Evolutionary conservation across 345 rosid genomes (phyloP).

Genomic region (Physaria fendleri): DNA sequence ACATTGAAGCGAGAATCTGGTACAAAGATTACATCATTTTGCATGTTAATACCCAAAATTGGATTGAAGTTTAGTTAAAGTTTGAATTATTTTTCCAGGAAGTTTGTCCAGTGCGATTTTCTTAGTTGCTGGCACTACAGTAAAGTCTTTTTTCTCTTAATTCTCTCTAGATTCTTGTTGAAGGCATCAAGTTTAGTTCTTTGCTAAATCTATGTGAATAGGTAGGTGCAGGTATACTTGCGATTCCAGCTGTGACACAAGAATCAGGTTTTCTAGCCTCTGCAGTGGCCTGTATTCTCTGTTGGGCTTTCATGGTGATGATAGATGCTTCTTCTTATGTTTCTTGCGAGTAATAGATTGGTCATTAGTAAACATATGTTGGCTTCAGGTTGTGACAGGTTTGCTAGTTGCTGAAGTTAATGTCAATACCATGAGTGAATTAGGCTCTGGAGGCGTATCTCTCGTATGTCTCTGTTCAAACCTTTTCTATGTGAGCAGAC

Average conservation of each 20-base stretch:
- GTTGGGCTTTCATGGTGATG: slow-evolving; percentile 80
- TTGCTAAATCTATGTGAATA: slow-evolving; percentile 11
- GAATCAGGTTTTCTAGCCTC: slow-evolving; percentile 87
- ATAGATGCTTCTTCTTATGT: background rate
- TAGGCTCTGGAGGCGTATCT: slow-evolving; percentile 93
- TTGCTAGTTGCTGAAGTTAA: slow-evolving; percentile 88
- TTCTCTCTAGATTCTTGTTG: background rate
- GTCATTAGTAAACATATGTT: background rate
- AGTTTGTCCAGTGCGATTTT: slow-evolving; percentile 72
- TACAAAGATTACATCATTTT: background rate
- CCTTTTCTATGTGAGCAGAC: background rate
- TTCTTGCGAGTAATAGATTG: background rate
- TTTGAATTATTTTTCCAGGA: slow-evolving; percentile 43
- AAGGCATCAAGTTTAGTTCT: background rate
- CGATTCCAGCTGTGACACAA: slow-evolving; percentile 89
- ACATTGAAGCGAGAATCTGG: slow-evolving; percentile 83
- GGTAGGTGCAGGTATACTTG: slow-evolving; percentile 96
- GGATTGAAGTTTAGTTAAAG: background rate
- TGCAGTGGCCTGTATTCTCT: slow-evolving; percentile 60
- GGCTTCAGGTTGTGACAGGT: slow-evolving; percentile 73
- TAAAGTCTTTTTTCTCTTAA: slow-evolving; percentile 19
- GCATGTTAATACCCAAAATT: background rate
- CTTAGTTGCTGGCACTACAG: slow-evolving; percentile 91
- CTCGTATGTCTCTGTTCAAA: slow-evolving; percentile 43
- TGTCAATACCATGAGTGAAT: slow-evolving; percentile 81